Percentiles rank a stretch among this genome's conserved stretches.
These are phyloP conservation scores for Penicillium digitatum DNA, from an alignment of 2,329 filamentous ascomycete genomes.

Conservation along the genomic window DNA sequence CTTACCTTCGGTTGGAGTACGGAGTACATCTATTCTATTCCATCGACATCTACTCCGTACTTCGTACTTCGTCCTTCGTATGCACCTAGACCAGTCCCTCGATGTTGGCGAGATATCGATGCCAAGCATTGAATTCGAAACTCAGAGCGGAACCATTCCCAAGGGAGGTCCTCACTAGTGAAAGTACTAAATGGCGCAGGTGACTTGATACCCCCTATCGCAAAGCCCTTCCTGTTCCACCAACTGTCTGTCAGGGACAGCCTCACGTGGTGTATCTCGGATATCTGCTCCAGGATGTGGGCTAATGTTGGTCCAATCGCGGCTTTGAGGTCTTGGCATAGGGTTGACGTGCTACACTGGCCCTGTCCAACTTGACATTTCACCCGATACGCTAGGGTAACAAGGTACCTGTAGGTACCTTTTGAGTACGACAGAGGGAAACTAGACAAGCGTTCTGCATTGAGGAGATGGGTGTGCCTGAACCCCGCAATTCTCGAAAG, in stretches of 20 bases:
- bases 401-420: background rate
- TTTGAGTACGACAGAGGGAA: too few species aligned
- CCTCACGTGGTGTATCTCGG: conserved; percentile 6
- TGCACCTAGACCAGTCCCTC: too few species aligned
- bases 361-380: background rate
- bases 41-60: too few species aligned
- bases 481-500: conserved; percentile 4
- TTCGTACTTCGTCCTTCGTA: too few species aligned
- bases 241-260: conserved; percentile 7
- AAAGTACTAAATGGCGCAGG: conserved; percentile 5
- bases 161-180: background rate
- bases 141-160: background rate
- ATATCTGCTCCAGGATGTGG: background rate
- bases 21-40: background rate
- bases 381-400: background rate
- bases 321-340: background rate
- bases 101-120: background rate
- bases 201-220: background rate
- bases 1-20: too few species aligned
- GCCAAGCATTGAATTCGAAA: conserved; percentile 3
- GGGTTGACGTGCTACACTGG: conserved; percentile 1
- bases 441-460: too few species aligned
- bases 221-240: background rate
- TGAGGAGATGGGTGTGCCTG: background rate
- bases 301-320: background rate